Evolutionary conservation across 2,329 filamentous ascomycete species (phyloP), one percentile per base, ranked within the genome.

Genomic region (Lachnellula suecica): DNA sequence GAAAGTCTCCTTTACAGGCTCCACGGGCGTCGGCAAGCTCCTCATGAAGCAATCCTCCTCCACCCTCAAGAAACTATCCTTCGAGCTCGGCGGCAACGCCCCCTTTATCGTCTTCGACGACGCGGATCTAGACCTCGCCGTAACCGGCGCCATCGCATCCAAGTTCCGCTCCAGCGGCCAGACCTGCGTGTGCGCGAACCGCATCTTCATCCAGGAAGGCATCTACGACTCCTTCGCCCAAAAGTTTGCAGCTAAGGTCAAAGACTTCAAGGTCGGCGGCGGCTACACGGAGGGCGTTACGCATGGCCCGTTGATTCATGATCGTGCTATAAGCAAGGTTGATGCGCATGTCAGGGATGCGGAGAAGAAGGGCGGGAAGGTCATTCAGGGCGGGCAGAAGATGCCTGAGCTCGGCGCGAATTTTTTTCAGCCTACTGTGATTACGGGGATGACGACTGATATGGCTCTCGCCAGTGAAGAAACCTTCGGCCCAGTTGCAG

Each of bases 61-160:
- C 37, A 96, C 91, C 0, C 74, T 91, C 24, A 97, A 97, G 80
- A 81, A 84, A 60, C 69, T 85, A 37, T 94, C 89, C 0, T 88
- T 96, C 70, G 93, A 97, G 70, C 86, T 97, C 1, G 93, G 93
- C 49, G 94, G 93, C 44, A 97, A 97, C 69, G 89, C 93, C 0
- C 93, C 93, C 1, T 96, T 97, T 69, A 97, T 97, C 60, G 91
- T 97, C 29, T 97, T 97, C 66, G 91, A 97, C 66, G 93, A 97
- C 66, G 89, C 93, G 19, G 90, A 97, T 67, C 74, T 97, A 19
- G 92, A 97, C 53, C 74, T 77, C 4, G 94, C 94, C 2, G 91
- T 97, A 1, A 75, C 83, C 0, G 93, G 92, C 23, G 91, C 91
- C 44, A 82, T 97, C 49, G 76, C 85, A 22, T 92, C 84, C 65